These are phyloP conservation scores for Lipomyces spencermartinsiae DNA, from an alignment of 805 yeast species.

Conservation along the genomic window DNA sequence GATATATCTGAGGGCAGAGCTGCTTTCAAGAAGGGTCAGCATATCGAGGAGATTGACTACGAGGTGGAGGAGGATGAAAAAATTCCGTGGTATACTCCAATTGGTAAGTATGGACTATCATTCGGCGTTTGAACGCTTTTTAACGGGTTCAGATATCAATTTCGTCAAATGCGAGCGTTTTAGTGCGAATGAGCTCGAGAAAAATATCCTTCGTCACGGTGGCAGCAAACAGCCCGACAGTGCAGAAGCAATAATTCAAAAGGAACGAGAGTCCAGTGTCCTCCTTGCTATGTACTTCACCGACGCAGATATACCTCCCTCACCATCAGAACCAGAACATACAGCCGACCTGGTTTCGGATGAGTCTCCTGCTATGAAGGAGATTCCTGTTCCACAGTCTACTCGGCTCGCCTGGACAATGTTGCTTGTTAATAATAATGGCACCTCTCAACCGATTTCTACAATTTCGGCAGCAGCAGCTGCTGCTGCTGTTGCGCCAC, in stretches of 20 bases:
- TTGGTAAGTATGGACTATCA: slow-evolving; percentile 11
- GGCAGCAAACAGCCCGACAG: slow-evolving; percentile 43
- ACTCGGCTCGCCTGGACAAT: slow-evolving; percentile 19
- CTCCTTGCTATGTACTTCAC: slow-evolving; percentile 38
- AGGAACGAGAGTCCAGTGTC: slow-evolving; percentile 40
- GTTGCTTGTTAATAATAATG: not conserved
- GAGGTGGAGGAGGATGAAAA: slow-evolving; percentile 33
- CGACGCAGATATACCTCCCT: slow-evolving; percentile 35
- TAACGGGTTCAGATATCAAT: slow-evolving; percentile 16
- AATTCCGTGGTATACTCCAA: slow-evolving; percentile 41
- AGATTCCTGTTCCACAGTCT: slow-evolving; percentile 27
- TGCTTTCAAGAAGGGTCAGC: slow-evolving; percentile 21
- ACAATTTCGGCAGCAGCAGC: not conserved
- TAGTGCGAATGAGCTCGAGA: slow-evolving; percentile 31
- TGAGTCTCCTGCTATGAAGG: not conserved
- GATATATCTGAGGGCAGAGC: slow-evolving; percentile 37
- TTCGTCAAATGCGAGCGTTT: slow-evolving; percentile 31
- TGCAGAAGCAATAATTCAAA: slow-evolving; percentile 42
- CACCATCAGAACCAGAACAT: slow-evolving; percentile 42
- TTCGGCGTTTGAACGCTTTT: not conserved
- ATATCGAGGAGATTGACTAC: slow-evolving; percentile 37
- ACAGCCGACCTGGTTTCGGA: slow-evolving; percentile 19
- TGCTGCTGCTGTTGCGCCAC: not conserved
- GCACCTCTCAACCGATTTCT: slow-evolving; percentile 2
- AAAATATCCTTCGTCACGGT: slow-evolving; percentile 44